A percentile compares a stretch with the other conserved stretches of the same genome.
Evolutionary conservation across 768 basidiomycete genomes (phyloP).

Genomic region (Galerina marginata): DNA sequence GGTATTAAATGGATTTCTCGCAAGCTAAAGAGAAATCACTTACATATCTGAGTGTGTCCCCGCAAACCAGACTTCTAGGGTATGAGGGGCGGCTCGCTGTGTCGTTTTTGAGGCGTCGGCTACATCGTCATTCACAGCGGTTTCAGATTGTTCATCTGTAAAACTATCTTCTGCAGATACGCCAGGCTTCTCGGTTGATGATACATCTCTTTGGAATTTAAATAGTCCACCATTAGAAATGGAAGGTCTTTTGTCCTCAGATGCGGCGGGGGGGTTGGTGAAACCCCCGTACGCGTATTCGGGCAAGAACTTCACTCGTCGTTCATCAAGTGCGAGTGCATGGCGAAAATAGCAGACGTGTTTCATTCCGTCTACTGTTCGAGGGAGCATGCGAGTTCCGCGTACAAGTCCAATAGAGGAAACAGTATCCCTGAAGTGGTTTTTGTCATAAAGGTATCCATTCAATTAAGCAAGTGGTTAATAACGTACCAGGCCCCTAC

Average conservation of each 20-base stretch:
- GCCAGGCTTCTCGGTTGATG: too few species aligned
- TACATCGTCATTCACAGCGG: background rate
- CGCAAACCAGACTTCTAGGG: conserved; percentile 38
- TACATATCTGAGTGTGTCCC: conserved; percentile 37
- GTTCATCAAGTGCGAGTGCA: conserved; percentile 41
- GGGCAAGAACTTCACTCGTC: conserved; percentile 40
- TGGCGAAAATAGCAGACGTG: conserved; percentile 40
- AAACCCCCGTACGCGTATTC: conserved; percentile 28
- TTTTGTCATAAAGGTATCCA: too few species aligned
- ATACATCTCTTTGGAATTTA: too few species aligned
- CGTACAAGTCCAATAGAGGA: conserved; percentile 37
- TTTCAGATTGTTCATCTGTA: too few species aligned
- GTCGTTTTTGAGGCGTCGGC: background rate
- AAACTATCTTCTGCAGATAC: too few species aligned
- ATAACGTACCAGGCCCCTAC: conserved; percentile 45
- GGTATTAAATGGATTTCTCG: background rate
- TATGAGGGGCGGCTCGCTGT: conserved; percentile 14
- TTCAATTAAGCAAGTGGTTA: too few species aligned
- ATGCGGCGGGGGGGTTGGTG: background rate
- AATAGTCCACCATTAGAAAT: too few species aligned
- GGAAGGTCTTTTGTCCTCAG: too few species aligned
- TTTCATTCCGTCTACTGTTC: conserved; percentile 22
- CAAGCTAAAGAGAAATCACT: background rate
- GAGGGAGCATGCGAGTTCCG: conserved; percentile 20
- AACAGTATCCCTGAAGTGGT: conserved; percentile 36